Evolutionary conservation across 805 yeast genomes (phyloP).

Genomic region (Lachancea sp.): DNA sequence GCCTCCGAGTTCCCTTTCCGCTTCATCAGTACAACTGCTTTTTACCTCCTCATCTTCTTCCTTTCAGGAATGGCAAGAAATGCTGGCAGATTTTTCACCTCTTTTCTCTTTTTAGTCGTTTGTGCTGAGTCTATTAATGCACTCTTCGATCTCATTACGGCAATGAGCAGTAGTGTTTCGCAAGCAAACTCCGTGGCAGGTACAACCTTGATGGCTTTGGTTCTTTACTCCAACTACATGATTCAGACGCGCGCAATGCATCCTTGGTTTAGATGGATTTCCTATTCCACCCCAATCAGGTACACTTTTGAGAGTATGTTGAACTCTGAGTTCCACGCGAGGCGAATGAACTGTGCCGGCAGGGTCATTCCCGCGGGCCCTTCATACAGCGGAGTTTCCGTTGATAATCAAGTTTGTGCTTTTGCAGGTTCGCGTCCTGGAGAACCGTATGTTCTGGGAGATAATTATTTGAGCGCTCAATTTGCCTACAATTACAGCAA

Average conservation of each 20-base stretch:
- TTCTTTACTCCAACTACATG: constrained; percentile 56
- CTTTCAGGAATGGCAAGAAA: constrained; percentile 44
- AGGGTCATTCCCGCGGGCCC: constrained; percentile 51
- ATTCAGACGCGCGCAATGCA: constrained; percentile 52
- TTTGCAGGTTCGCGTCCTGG: constrained; percentile 59
- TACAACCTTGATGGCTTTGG: constrained; percentile 40
- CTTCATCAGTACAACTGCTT: constrained; percentile 38
- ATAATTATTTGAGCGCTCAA: constrained; percentile 43
- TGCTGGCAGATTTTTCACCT: constrained; percentile 51
- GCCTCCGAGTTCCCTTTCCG: constrained; percentile 61
- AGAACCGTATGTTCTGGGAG: constrained; percentile 47
- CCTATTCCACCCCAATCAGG: constrained; percentile 46
- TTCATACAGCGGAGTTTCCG: constrained; percentile 37
- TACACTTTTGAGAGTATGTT: constrained; percentile 56
- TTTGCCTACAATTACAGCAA: constrained; percentile 51
- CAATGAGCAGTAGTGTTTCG: constrained; percentile 41
- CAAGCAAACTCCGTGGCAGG: constrained; percentile 56
- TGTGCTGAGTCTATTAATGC: constrained; percentile 27
- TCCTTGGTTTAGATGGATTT: constrained; percentile 62
- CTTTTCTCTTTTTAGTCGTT: constrained; percentile 35
- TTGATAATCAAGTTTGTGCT: constrained; percentile 44
- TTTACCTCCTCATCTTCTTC: constrained; percentile 49
- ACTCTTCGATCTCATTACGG: constrained; percentile 48
- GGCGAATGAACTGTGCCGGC: constrained; percentile 26
- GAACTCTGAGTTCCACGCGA: constrained; percentile 49